Evolutionary conservation across 768 basidiomycete genomes (phyloP).

Genomic region (Lentinus brumalis): DNA sequence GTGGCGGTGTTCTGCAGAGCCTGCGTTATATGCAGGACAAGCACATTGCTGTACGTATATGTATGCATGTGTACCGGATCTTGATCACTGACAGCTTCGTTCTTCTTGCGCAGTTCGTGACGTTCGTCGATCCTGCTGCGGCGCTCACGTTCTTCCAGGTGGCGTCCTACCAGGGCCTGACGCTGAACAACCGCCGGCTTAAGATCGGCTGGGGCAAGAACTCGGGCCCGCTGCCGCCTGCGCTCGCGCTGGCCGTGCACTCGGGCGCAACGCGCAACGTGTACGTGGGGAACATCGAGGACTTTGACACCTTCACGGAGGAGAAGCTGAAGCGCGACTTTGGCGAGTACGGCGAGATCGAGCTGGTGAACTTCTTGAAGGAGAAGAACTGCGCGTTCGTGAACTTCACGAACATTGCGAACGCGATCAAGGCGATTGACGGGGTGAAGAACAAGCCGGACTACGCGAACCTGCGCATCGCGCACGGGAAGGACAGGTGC

Average conservation of each 20-base stretch:
- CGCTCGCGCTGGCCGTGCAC: slow-evolving; percentile 86
- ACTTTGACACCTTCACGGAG: slow-evolving; percentile 90
- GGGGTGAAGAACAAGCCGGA: slow-evolving; percentile 90
- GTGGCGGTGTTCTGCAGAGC: slow-evolving; percentile 96
- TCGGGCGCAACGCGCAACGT: slow-evolving; percentile 95
- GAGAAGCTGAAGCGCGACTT: slow-evolving; percentile 92
- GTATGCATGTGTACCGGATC: background rate
- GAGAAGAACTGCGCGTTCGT: slow-evolving; percentile 97
- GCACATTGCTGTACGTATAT: slow-evolving; percentile 82
- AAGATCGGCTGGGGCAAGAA: slow-evolving; percentile 99
- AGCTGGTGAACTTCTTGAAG: slow-evolving; percentile 93
- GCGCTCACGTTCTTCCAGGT: slow-evolving; percentile 95
- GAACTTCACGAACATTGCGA: slow-evolving; percentile 93
- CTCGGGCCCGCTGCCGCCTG: slow-evolving; percentile 82
- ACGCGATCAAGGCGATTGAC: slow-evolving; percentile 98
- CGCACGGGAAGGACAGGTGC: slow-evolving; percentile 95
- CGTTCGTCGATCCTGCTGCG: slow-evolving; percentile 91
- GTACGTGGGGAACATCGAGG: slow-evolving; percentile 93
- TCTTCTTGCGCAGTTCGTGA: slow-evolving; percentile 69
- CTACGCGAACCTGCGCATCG: slow-evolving; percentile 85
- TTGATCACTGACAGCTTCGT: background rate
- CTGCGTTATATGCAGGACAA: slow-evolving; percentile 96
- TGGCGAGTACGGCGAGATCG: slow-evolving; percentile 94
- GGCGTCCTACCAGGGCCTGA: slow-evolving; percentile 86
- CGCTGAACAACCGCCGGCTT: slow-evolving; percentile 88